These are phyloP conservation scores for Aquilaria sinensis DNA, from an alignment of 345 rosid genomes.

Conservation along the genomic window DNA sequence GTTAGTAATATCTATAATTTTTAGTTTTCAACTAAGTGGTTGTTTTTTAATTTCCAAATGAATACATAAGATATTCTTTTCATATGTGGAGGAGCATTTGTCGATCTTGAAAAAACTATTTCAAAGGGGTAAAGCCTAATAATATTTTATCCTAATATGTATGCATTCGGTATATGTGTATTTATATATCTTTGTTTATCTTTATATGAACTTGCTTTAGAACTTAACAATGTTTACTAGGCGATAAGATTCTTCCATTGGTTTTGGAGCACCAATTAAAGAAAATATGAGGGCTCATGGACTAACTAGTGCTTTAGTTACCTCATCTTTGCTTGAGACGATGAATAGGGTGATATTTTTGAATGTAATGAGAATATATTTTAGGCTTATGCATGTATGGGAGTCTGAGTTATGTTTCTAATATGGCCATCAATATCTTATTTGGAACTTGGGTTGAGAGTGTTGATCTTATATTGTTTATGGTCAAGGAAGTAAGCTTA, in stretches of 20 bases:
- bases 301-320: constrained; percentile 54
- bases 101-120: constrained; percentile 90
- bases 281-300: constrained; percentile 86
- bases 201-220: background rate
- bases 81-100: constrained; percentile 95
- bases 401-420: too few relatives aligned
- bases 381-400: too few relatives aligned
- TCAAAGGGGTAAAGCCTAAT: constrained; percentile 61
- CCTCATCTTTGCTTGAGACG: constrained; percentile 86
- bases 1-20: too few relatives aligned
- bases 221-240: constrained; percentile 29
- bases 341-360: constrained; percentile 30
- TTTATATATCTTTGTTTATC: background rate
- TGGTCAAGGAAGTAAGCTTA: constrained; percentile 29
- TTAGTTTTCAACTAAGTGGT: too few relatives aligned
- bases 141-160: background rate
- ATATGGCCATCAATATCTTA: constrained; percentile 1
- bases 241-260: constrained; percentile 92
- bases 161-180: background rate
- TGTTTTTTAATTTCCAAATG: constrained; percentile 37
- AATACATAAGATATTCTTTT: constrained; percentile 94
- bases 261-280: constrained; percentile 97
- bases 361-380: too few relatives aligned
- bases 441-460: constrained; percentile 70
- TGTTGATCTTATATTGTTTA: constrained; percentile 75